Evolutionary conservation across 306 rosid genomes (phyloP).

Genomic region (Acmispon strigosus): DNA sequence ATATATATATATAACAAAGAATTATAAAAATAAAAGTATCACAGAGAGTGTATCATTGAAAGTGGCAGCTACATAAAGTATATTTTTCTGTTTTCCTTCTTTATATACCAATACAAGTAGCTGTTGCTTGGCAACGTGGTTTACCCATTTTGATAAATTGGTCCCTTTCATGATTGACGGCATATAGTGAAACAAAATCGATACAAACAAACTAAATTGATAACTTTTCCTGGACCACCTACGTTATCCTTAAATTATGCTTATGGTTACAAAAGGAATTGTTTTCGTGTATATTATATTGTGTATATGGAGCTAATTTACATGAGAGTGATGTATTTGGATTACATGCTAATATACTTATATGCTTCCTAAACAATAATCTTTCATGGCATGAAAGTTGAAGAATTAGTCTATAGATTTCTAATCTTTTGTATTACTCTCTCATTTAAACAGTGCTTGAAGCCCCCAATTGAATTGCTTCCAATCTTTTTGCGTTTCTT

Average conservation of each 20-base stretch:
- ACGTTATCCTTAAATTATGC: slow-evolving; percentile 12
- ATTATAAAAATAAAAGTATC: neutral
- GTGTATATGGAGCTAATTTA: too few relatives aligned
- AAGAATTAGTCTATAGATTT: too few relatives aligned
- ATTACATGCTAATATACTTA: too few relatives aligned
- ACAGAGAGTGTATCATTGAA: neutral
- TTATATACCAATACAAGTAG: neutral
- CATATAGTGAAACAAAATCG: slow-evolving; percentile 1
- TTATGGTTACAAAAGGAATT: neutral
- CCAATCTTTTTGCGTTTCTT: too few relatives aligned
- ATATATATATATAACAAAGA: too few relatives aligned
- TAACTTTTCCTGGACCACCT: slow-evolving; percentile 36
- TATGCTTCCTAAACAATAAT: too few relatives aligned
- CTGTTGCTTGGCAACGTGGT: slow-evolving; percentile 22
- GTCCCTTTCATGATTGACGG: slow-evolving; percentile 23
- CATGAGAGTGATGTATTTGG: too few relatives aligned
- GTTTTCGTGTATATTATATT: neutral
- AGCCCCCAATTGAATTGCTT: too few relatives aligned
- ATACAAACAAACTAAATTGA: slow-evolving; percentile 9
- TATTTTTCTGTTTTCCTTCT: slow-evolving; percentile 4
- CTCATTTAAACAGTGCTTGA: too few relatives aligned
- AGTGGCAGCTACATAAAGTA: slow-evolving; percentile 6
- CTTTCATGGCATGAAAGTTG: too few relatives aligned
- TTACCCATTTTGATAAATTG: slow-evolving; percentile 15
- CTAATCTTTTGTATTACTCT: too few relatives aligned